phyloP scores from a whole-genome alignment of 1,284 basidiomycete species.

The Rhodofomes roseus region DNA sequence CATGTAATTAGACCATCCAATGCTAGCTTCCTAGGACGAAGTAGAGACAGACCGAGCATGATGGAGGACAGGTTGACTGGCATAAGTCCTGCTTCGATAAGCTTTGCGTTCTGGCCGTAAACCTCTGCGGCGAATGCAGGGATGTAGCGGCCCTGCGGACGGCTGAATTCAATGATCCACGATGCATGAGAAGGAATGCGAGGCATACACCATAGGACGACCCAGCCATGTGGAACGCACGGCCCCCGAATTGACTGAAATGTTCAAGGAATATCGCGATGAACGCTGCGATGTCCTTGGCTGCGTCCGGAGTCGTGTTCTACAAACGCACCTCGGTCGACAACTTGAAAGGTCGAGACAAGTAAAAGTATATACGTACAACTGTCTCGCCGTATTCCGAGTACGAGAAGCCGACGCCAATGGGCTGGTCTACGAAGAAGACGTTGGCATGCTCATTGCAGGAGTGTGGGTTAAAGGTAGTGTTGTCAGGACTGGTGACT shows the following conservation, averaged over 20 bases:
- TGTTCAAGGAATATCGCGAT: conserved; percentile 73
- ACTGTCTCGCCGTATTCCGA: conserved; percentile 58
- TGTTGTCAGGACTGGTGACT: conserved; percentile 3
- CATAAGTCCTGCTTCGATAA: conserved; percentile 53
- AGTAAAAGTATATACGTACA: neutral
- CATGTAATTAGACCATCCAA: neutral
- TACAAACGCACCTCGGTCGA: neutral
- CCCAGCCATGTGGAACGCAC: conserved; percentile 69
- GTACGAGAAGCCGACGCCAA: conserved; percentile 69
- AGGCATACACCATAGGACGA: conserved; percentile 65
- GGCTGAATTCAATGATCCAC: neutral
- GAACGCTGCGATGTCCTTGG: conserved; percentile 66
- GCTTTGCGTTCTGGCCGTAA: conserved; percentile 56
- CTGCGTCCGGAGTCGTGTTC: conserved; percentile 42
- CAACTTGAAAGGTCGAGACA: neutral
- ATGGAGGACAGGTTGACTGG: conserved; percentile 81
- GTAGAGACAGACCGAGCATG: conserved; percentile 61
- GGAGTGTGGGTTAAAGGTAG: conserved; percentile 51
- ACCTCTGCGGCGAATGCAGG: conserved; percentile 80
- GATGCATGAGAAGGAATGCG: conserved; percentile 20
- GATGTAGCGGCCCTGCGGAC: conserved; percentile 69
- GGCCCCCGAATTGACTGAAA: conserved; percentile 61
- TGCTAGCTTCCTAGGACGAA: neutral
- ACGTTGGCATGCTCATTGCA: conserved; percentile 71
- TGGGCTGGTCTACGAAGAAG: conserved; percentile 68